Conservation (phyloP, 2,329 filamentous ascomycete species). For the Coniochaeta prunicola region DNA sequence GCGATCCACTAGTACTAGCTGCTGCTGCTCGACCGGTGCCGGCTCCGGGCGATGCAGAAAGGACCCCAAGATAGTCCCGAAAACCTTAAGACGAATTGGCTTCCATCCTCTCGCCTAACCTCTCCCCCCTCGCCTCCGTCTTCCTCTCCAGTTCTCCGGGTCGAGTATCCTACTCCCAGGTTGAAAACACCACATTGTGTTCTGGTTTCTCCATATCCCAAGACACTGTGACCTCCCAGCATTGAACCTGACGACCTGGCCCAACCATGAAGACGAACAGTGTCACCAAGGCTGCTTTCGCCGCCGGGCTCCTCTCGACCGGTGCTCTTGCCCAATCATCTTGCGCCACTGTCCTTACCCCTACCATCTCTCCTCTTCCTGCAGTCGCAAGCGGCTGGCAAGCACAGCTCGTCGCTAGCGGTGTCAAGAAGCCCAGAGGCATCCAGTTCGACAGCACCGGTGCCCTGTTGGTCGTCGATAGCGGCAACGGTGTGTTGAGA, state of each 20-base stretch:
- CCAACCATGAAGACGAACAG: conserved; percentile 10
- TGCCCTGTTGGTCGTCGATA: conserved; percentile 36
- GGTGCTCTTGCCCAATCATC: conserved; percentile 7
- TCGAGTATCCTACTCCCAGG: not conserved
- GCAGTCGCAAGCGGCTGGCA: conserved; percentile 34
- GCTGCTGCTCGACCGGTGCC: not conserved
- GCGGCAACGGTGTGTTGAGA: conserved; percentile 33
- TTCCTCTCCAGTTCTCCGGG: not conserved
- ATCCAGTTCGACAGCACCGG: conserved; percentile 37
- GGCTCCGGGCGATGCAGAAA: not conserved
- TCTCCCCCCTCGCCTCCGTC: not conserved
- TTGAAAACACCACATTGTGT: conserved; percentile 13
- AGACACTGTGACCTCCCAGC: not conserved
- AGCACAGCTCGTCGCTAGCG: conserved; percentile 33
- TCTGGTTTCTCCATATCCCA: not conserved
- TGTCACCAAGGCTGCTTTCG: conserved; percentile 7
- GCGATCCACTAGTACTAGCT: not conserved
- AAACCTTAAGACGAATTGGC: conserved; percentile 1
- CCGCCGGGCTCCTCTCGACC: conserved; percentile 10
- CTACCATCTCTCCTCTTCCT: conserved; percentile 25
- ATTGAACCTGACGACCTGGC: not conserved
- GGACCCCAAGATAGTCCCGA: not conserved
- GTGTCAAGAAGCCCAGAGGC: conserved; percentile 33
- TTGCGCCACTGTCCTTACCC: conserved; percentile 27
- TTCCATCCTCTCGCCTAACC: not conserved